Percentiles rank a stretch among this genome's conserved stretches.
Conservation (phyloP, 768 basidiomycete genomes). For the Mycena alexandri region DNA sequence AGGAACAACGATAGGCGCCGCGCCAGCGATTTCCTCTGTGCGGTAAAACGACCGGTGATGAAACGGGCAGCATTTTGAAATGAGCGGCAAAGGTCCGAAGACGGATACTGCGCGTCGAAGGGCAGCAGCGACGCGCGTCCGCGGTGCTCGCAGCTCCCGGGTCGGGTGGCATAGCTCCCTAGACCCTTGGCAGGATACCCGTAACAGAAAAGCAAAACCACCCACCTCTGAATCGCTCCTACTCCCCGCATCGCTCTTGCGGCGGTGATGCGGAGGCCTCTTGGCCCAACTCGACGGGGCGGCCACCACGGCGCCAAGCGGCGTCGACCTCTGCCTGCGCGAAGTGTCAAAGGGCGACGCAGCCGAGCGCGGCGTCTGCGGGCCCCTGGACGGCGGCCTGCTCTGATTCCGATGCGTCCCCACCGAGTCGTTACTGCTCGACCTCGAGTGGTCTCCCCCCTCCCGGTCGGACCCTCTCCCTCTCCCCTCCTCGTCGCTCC, state of each 20-base stretch:
- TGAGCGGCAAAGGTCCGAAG: too few relatives aligned
- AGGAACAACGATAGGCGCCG: too few relatives aligned
- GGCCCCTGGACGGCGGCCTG: constrained; percentile 66
- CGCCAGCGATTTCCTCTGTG: too few relatives aligned
- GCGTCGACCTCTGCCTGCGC: constrained; percentile 77
- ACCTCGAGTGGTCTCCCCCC: constrained; percentile 57
- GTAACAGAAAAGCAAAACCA: constrained; percentile 21
- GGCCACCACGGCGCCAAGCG: constrained; percentile 55
- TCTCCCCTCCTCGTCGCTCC: constrained; percentile 53
- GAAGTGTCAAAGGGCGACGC: constrained; percentile 79
- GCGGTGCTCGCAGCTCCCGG: too few relatives aligned
- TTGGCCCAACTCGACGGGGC: constrained; percentile 84
- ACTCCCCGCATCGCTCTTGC: constrained; percentile 82
- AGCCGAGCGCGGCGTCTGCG: constrained; percentile 68
- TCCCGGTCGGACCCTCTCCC: constrained; percentile 42
- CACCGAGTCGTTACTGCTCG: constrained; percentile 69
- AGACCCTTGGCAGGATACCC: too few relatives aligned
- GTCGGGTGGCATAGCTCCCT: too few relatives aligned
- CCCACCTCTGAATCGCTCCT: constrained; percentile 84
- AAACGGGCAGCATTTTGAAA: too few relatives aligned
- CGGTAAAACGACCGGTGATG: too few relatives aligned
- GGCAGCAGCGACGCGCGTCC: too few relatives aligned
- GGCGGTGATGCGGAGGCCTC: constrained; percentile 72
- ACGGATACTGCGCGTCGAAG: too few relatives aligned
- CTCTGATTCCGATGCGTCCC: constrained; percentile 59